These are phyloP conservation scores for Euclidium syriacum DNA, from an alignment of 345 rosid species.

Conservation along the genomic window DNA sequence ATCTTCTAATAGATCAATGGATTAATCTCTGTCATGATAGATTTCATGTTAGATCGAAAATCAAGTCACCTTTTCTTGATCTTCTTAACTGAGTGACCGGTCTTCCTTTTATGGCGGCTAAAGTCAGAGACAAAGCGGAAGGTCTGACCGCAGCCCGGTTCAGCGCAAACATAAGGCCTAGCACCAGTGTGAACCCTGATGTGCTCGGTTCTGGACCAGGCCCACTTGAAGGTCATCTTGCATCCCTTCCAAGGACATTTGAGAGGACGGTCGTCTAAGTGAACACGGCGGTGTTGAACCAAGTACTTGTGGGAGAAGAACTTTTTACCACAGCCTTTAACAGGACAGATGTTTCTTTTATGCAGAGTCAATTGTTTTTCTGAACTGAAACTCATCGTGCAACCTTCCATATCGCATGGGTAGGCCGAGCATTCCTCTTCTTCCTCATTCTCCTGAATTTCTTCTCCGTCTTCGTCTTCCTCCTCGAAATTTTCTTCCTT, in stretches of 20 bases:
- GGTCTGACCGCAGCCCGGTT: constrained; percentile 86
- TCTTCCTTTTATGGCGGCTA: constrained; percentile 93
- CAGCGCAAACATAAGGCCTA: constrained; percentile 79
- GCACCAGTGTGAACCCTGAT: constrained; percentile 97
- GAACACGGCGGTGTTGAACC: constrained; percentile 92
- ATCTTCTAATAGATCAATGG: too few species aligned
- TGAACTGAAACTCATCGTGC: constrained; percentile 71
- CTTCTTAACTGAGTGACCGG: constrained; percentile 81
- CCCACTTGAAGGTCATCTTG: constrained; percentile 97
- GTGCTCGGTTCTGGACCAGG: constrained; percentile 97
- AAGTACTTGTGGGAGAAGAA: constrained; percentile 95
- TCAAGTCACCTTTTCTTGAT: constrained; percentile 36
- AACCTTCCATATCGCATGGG: constrained; percentile 88
- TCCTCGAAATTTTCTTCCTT: constrained; percentile 39
- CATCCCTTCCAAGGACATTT: constrained; percentile 99
- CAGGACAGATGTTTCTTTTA: constrained; percentile 82
- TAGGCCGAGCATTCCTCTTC: constrained; percentile 33
- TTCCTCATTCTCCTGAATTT: constrained; percentile 44
- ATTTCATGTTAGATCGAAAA: constrained; percentile 3
- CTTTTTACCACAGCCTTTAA: constrained; percentile 87
- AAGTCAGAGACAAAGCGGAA: constrained; percentile 92
- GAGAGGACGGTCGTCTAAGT: constrained; percentile 85
- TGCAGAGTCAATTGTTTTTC: constrained; percentile 67
- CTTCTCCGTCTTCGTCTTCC: constrained; percentile 52
- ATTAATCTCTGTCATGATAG: too few species aligned